Percentiles rank a stretch among this genome's conserved stretches.
Evolutionary conservation across 2,329 filamentous ascomycete genomes (phyloP).

Genomic region (Aschersonia sp.): DNA sequence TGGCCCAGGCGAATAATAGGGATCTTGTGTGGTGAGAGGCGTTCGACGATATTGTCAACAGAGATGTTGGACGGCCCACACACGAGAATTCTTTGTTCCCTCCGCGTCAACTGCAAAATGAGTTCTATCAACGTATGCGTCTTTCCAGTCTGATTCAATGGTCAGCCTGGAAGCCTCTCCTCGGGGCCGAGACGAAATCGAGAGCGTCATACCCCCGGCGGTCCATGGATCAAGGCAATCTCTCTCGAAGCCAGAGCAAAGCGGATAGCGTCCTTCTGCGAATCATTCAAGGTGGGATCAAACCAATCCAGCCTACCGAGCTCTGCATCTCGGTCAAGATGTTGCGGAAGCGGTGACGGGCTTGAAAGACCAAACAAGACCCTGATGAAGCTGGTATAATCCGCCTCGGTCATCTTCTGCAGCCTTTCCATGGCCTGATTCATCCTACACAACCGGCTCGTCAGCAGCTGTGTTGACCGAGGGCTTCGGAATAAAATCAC

Average conservation of each 20-base stretch:
- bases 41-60: slow-evolving; percentile 95
- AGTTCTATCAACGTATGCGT: slow-evolving; percentile 93
- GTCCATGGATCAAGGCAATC: slow-evolving; percentile 83
- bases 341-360: slow-evolving; percentile 30
- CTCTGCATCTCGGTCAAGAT: slow-evolving; percentile 26
- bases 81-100: slow-evolving; percentile 65
- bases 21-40: slow-evolving; percentile 69
- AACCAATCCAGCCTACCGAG: slow-evolving; percentile 40
- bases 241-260: slow-evolving; percentile 75
- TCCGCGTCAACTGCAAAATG: slow-evolving; percentile 75
- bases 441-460: slow-evolving; percentile 31
- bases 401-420: slow-evolving; percentile 39
- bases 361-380: slow-evolving; percentile 46
- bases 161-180: slow-evolving; percentile 2
- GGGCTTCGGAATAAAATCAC: slow-evolving; percentile 13
- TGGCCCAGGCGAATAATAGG: slow-evolving; percentile 85
- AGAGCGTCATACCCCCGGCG: slow-evolving; percentile 50
- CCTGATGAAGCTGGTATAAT: slow-evolving; percentile 44
- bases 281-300: slow-evolving; percentile 47
- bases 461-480: too few species aligned
- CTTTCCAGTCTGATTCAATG: slow-evolving; percentile 57
- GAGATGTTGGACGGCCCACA: slow-evolving; percentile 95
- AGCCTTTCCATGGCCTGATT: slow-evolving; percentile 46
- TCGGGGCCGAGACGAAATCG: slow-evolving; percentile 10
- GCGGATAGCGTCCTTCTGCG: slow-evolving; percentile 53